phyloP scores from a whole-genome alignment of 768 basidiomycete species.

The Hygrophorus pudorinus region DNA sequence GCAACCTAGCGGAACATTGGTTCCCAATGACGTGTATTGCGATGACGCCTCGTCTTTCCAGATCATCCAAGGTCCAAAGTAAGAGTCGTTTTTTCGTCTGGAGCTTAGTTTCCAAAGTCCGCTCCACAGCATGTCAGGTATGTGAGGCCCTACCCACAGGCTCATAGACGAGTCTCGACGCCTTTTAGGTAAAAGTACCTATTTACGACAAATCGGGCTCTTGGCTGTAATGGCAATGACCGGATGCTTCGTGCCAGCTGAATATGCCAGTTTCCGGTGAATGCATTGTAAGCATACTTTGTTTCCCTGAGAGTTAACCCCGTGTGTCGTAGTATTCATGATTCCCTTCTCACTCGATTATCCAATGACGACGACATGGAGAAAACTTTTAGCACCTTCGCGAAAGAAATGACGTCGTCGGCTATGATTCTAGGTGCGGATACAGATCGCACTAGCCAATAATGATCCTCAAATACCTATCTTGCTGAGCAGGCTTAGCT shows the following conservation, averaged over 20 bases:
- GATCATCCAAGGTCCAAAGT: slow-evolving; percentile 89
- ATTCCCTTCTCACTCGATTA: slow-evolving; percentile 74
- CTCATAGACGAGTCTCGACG: neutral
- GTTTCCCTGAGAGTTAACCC: neutral
- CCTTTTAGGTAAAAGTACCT: slow-evolving; percentile 78
- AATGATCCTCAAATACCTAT: slow-evolving; percentile 14
- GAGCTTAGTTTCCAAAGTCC: neutral
- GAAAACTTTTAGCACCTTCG: slow-evolving; percentile 87
- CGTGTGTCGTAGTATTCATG: slow-evolving; percentile 49
- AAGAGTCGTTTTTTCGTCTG: slow-evolving; percentile 15
- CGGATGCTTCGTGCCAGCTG: slow-evolving; percentile 87
- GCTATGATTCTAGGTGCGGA: slow-evolving; percentile 77
- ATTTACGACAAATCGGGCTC: slow-evolving; percentile 79
- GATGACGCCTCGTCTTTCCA: slow-evolving; percentile 81
- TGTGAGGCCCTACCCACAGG: neutral
- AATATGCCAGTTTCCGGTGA: slow-evolving; percentile 84
- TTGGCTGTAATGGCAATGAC: slow-evolving; percentile 81
- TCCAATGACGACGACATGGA: slow-evolving; percentile 94
- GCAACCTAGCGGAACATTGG: slow-evolving; percentile 55
- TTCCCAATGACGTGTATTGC: slow-evolving; percentile 89
- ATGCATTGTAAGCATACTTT: slow-evolving; percentile 4
- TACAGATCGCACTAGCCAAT: neutral
- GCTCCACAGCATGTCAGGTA: slow-evolving; percentile 34
- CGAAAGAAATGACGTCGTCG: slow-evolving; percentile 86
- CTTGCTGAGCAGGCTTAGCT: slow-evolving; percentile 40